Base-by-base conservation (phyloP, 768 basidiomycete species). In the Astraeus odoratus region DNA sequence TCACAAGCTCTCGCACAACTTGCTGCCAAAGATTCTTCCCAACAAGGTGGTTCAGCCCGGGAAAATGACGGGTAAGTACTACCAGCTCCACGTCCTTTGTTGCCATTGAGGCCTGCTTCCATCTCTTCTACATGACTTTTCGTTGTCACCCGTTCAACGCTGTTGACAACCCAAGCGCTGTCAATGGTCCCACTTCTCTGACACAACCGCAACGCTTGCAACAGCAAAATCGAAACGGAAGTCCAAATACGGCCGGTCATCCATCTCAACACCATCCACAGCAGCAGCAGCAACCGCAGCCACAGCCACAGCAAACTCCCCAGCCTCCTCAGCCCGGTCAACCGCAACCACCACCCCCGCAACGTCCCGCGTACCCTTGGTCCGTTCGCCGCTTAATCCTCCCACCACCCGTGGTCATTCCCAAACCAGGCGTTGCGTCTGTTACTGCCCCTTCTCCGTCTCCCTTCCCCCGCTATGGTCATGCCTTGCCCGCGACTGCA, bases 401-500 rank as follows among this genome's bases (percentile, higher is more conserved):
- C 18, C 76, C 79, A 0, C 83, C 88, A 3, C 86, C 86, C 1
- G 67, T 77, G 10, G 63, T 77, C 16, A 67, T 86, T 39, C 70
- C 73, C 40, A 86, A 82, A 51, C 81, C 82, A 10, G 82, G 78
- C 36, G 67, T 78, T 42, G 72, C 71, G 1, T 75, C 78, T n/a
- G 75, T 84, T 8, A 77, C 77, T 0, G 68, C 77, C 1, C 80
- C 82, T 2, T 91, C 90, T 0, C 84, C 89, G 0, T 82, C 84
- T 1, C 95, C 95, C 0, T 98, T 98, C 65, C 95, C 96, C 20
- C 83, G 95, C 33, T 99, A 98, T 59, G 96, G 95, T 20, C 90
- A 96, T 59, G 84, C 94, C 10, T 77, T 97, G 5, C 93, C 93
- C 8, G 77, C 86, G 5, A 77, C 74, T 7, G 78, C 88, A 2